Evolutionary conservation across 2,329 filamentous ascomycete genomes (phyloP).

Genomic region (Mycosphaerella sp.): DNA sequence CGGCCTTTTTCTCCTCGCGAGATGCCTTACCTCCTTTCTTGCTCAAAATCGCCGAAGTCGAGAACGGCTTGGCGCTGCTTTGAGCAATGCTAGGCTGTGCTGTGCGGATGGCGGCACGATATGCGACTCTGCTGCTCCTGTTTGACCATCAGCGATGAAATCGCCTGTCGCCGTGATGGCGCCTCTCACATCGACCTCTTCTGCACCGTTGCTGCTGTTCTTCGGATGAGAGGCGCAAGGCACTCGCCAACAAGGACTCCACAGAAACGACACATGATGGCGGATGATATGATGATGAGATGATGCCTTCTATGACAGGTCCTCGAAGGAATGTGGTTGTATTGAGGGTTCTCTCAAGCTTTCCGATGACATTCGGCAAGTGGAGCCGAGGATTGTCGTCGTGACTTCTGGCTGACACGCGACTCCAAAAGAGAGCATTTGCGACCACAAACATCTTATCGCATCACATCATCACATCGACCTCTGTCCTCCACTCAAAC

Average conservation of each 20-base stretch:
- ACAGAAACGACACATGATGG: conserved; percentile 9
- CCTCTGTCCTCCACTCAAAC: too few species aligned
- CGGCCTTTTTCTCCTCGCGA: conserved; percentile 32
- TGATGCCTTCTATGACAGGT: too few species aligned
- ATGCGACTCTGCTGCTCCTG: conserved; percentile 8
- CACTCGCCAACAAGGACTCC: conserved; percentile 8
- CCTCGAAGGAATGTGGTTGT: too few species aligned
- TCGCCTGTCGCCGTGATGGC: neutral
- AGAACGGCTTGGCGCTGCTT: conserved; percentile 32
- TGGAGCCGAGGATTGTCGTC: too few species aligned
- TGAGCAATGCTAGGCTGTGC: neutral
- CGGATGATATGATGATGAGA: neutral
- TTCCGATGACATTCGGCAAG: too few species aligned
- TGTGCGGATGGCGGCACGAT: conserved; percentile 12
- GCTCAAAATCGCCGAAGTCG: conserved; percentile 36
- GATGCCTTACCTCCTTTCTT: conserved; percentile 53
- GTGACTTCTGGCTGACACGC: too few species aligned
- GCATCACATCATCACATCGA: too few species aligned
- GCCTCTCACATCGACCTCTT: conserved; percentile 5
- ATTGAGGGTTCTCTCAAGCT: too few species aligned
- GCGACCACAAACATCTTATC: too few species aligned
- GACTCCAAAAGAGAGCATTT: too few species aligned
- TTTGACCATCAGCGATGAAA: neutral
- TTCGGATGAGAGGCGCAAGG: conserved; percentile 6
- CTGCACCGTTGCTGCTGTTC: conserved; percentile 1